These are phyloP conservation scores for Trebouxia gelatinosa DNA, from an alignment of 163 green algal species.

Conservation along the genomic window DNA sequence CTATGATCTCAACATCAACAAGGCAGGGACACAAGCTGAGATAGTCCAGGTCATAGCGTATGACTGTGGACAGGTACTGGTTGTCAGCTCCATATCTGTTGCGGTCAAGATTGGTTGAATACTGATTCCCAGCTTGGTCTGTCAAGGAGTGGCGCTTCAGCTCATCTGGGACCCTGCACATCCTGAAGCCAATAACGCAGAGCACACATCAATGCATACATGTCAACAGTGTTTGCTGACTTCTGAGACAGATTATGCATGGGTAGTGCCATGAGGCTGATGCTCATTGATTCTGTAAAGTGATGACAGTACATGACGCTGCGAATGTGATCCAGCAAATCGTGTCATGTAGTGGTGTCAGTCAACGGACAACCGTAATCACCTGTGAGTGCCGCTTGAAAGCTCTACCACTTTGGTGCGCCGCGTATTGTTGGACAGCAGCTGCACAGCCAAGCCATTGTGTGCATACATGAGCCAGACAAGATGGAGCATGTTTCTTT, in stretches of 20 bases:
- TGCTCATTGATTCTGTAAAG: neutral
- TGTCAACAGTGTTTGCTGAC: no score
- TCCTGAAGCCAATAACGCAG: no score
- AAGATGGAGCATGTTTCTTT: slow-evolving; percentile 46
- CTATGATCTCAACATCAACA: slow-evolving; percentile 95
- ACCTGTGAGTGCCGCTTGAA: slow-evolving; percentile 84
- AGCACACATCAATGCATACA: no score
- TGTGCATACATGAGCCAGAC: slow-evolving; percentile 71
- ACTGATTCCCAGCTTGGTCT: slow-evolving; percentile 81
- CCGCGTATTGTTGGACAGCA: slow-evolving; percentile 88
- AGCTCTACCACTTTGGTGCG: slow-evolving; percentile 96
- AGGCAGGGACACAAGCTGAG: slow-evolving; percentile 79
- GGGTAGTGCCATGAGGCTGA: neutral
- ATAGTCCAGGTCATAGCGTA: slow-evolving; percentile 77
- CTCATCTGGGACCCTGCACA: slow-evolving; percentile 83
- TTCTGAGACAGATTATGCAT: neutral
- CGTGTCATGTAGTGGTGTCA: no score
- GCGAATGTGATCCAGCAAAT: no score
- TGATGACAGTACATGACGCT: no score
- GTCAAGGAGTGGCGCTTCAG: slow-evolving; percentile 85
- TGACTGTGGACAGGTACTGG: slow-evolving; percentile 95
- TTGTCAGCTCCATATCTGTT: slow-evolving; percentile 97
- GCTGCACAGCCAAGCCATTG: slow-evolving; percentile 57
- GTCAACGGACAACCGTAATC: no score
- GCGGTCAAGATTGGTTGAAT: slow-evolving; percentile 94